Evolutionary conservation across 2,329 filamentous ascomycete genomes (phyloP), one percentile per base, ranked within the genome.

Genomic region (Microdochium nivale): DNA sequence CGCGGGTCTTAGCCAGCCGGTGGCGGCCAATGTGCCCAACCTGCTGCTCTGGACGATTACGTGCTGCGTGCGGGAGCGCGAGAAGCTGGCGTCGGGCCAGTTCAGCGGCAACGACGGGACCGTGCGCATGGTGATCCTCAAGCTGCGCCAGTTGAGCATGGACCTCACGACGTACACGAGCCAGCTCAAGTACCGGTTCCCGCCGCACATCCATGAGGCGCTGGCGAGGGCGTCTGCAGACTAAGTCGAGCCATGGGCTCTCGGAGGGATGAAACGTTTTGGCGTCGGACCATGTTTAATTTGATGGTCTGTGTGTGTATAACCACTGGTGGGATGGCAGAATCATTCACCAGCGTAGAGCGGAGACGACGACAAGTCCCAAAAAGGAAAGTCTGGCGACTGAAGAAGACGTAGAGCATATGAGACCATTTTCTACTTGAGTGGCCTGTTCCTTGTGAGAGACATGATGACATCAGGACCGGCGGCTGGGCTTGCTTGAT

Each of bases 161-260:
- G 92, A 97, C 69, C 70, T 96, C 61, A 96, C 94, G 74, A 87
- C 94, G 14, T 97, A 96, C 74, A 92, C 90, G 16, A 92, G 90
- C 52, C 83, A 96, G 77, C 83, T 97, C 64, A 84, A 88, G 64
- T 97, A 96, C 71, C 84, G 94, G 63, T 80, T 97, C 71, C 89
- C 90, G 49, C 87, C 88, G 35, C 81, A 88, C 62, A 78, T 97
- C 51, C 92, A 95, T 70, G 92, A 96, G 74, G 88, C 87, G 56
- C 73, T 97, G 63, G 91, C 90, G 48, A 81, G 86, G 64, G 90
- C 88, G 40, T 88, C 87, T 49, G 84, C 86, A 46, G 87, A 90
- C 62, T 80, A 66, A 19, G 21, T 16, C 9, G 19, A 8, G 7
- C 35, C 4, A 40, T 7, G 16, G 35, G 13, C 27, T 30, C 5